phyloP scores from a whole-genome alignment of 768 basidiomycete genomes.

The Tubosaeta sp. region DNA sequence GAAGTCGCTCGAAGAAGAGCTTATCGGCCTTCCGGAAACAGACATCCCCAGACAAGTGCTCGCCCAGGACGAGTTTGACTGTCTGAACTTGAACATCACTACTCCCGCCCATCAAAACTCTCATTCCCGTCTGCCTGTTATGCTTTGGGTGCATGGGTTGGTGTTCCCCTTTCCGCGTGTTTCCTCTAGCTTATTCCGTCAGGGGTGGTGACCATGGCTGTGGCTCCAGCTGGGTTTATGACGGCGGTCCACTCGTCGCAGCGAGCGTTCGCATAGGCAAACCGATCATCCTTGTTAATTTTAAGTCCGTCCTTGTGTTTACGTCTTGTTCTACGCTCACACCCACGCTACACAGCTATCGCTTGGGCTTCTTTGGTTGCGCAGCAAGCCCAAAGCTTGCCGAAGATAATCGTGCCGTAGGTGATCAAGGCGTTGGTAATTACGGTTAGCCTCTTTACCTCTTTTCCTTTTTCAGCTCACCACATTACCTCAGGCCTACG shows the following conservation, averaged over 20 bases:
- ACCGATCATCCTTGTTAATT: conserved; percentile 66
- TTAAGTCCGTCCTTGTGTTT: conserved; percentile 55
- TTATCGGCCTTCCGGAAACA: conserved; percentile 55
- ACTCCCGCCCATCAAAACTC: conserved; percentile 54
- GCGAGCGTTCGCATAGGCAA: conserved; percentile 59
- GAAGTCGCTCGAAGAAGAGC: conserved; percentile 51
- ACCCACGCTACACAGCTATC: conserved; percentile 47
- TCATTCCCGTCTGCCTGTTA: conserved; percentile 62
- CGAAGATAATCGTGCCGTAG: conserved; percentile 61
- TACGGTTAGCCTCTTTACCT: conserved; percentile 49
- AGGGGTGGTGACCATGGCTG: conserved; percentile 72
- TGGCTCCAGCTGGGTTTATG: conserved; percentile 75
- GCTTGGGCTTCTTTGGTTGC: conserved; percentile 72
- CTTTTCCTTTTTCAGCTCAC: conserved; percentile 1
- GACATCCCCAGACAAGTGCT: conserved; percentile 52
- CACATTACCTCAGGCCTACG: conserved; percentile 44
- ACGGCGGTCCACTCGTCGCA: conserved; percentile 67
- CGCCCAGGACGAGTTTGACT: conserved; percentile 72
- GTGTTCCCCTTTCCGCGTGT: conserved; percentile 21
- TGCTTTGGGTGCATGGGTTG: conserved; percentile 87
- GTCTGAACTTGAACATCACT: conserved; percentile 79
- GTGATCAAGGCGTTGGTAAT: conserved; percentile 73
- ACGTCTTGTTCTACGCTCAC: conserved; percentile 15
- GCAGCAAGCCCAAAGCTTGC: conserved; percentile 62
- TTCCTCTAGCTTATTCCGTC: conserved; percentile 19